A percentile compares a stretch with the other conserved stretches of the same genome.
phyloP scores from a whole-genome alignment of 148 eudicot species.

The Vaccinium darrowii region DNA sequence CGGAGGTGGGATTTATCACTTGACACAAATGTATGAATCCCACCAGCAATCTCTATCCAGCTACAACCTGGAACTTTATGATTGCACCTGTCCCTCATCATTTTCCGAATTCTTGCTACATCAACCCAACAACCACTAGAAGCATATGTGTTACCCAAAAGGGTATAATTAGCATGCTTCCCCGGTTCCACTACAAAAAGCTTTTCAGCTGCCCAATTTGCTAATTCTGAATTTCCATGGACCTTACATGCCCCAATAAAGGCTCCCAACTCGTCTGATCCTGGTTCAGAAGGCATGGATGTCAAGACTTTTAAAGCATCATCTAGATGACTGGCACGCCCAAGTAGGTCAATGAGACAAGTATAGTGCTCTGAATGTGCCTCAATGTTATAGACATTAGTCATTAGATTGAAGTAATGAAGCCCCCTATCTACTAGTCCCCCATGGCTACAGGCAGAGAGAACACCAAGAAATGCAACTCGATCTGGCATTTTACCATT shows the following conservation, averaged over 20 bases:
- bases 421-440: constrained; percentile 56
- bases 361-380: constrained; percentile 64
- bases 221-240: constrained; percentile 48
- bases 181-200: constrained; percentile 40
- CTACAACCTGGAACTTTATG: constrained; percentile 60
- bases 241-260: constrained; percentile 60
- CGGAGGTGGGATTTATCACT: constrained; percentile 28
- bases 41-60: constrained; percentile 48
- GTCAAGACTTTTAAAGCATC: constrained; percentile 52
- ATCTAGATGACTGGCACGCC: constrained; percentile 49
- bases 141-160: constrained; percentile 64
- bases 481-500: constrained; percentile 45
- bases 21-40: constrained; percentile 30
- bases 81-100: constrained; percentile 30
- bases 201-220: constrained; percentile 55
- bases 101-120: constrained; percentile 49
- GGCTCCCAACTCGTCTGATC: constrained; percentile 49
- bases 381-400: constrained; percentile 34
- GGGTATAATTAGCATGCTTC: constrained; percentile 45
- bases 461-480: constrained; percentile 58
- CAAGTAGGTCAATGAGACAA: constrained; percentile 63
- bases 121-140: constrained; percentile 56
- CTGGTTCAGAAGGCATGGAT: constrained; percentile 33
- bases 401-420: constrained; percentile 55
- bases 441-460: constrained; percentile 72